These are phyloP conservation scores for Osmozyma mogii DNA, from an alignment of 805 yeast genomes.

Conservation along the genomic window DNA sequence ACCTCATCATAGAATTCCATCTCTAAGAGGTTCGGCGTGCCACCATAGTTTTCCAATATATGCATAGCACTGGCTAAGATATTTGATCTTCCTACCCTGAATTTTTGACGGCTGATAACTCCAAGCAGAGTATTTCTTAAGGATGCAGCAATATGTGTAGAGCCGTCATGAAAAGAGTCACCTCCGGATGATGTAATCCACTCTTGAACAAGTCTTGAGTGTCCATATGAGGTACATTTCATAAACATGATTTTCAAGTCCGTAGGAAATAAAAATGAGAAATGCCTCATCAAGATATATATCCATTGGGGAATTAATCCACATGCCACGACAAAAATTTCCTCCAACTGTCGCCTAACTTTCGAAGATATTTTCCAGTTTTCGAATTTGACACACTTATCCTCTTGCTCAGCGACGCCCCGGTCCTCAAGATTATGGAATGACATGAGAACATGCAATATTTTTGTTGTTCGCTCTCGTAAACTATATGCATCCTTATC, in stretches of 20 bases:
- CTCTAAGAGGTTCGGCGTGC: conserved; percentile 75
- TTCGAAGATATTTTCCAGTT: conserved; percentile 83
- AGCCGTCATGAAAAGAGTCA: conserved; percentile 13
- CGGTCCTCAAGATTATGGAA: no score
- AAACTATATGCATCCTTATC: no score
- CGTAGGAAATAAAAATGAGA: conserved; percentile 78
- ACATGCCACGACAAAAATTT: conserved; percentile 79
- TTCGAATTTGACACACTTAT: conserved; percentile 39
- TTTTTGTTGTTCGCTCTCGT: no score
- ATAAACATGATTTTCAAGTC: conserved; percentile 71
- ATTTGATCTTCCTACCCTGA: conserved; percentile 63
- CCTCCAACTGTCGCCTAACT: conserved; percentile 79
- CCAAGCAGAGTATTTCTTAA: conserved; percentile 49
- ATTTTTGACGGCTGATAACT: conserved; percentile 69
- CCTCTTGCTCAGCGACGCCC: no score
- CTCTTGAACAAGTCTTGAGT: conserved; percentile 68
- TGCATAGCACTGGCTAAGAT: conserved; percentile 72
- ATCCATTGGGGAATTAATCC: conserved; percentile 85
- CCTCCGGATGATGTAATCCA: conserved; percentile 41
- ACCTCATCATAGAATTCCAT: conserved; percentile 84
- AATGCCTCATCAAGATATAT: conserved; percentile 59
- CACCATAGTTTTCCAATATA: conserved; percentile 66
- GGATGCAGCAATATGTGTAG: conserved; percentile 5
- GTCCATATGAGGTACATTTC: conserved; percentile 86
- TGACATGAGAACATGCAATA: no score